Conservation (phyloP, 2,329 filamentous ascomycete species). For the Fusarium nygamai region DNA sequence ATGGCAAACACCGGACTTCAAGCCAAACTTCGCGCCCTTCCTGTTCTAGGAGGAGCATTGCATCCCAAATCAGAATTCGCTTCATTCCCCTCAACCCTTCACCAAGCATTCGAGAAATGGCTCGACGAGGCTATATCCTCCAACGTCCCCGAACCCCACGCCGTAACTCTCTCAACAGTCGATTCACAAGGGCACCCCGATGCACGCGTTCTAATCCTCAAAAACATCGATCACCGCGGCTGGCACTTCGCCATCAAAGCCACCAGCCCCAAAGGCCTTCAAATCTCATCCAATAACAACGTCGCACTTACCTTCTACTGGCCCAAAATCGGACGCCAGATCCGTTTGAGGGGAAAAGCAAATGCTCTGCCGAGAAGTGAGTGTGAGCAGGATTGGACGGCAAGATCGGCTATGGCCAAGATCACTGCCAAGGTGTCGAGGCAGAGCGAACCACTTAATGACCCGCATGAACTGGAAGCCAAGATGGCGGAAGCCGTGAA, state of each 20-base stretch:
- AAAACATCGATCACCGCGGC: slow-evolving; percentile 4
- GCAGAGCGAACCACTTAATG: slow-evolving; percentile 3
- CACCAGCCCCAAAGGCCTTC: slow-evolving; percentile 1
- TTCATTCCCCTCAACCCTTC: neutral
- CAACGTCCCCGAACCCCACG: slow-evolving; percentile 3
- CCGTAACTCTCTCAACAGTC: neutral
- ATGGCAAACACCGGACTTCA: neutral
- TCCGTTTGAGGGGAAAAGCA: neutral
- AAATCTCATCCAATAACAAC: neutral
- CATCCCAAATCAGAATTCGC: neutral
- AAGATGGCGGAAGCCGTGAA: neutral
- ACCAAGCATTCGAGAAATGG: neutral
- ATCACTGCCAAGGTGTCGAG: slow-evolving; percentile 7
- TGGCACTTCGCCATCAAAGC: slow-evolving; percentile 17
- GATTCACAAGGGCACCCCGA: neutral
- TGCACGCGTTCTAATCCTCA: neutral
- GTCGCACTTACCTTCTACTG: slow-evolving; percentile 17
- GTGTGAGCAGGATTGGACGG: slow-evolving; percentile 3
- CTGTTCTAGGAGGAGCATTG: neutral
- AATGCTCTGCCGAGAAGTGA: neutral
- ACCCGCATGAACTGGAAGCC: neutral
- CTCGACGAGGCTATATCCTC: neutral
- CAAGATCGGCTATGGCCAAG: neutral
- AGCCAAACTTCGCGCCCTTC: neutral
- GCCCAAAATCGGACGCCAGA: slow-evolving; percentile 1